phyloP scores from a whole-genome alignment of 208 protist genomes.

The Angomonas desouzai region DNA sequence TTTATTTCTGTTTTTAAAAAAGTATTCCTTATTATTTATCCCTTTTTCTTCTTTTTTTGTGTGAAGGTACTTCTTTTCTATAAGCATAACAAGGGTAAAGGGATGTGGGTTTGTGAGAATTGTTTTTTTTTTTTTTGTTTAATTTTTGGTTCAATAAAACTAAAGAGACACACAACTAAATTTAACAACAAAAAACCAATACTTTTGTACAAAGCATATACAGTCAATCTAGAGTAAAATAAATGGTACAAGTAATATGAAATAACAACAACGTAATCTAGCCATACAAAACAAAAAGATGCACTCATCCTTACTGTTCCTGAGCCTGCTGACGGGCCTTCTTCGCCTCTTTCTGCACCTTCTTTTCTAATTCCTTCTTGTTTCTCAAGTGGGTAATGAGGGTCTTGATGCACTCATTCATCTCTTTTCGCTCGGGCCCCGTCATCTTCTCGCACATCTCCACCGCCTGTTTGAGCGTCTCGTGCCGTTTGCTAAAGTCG shows the following conservation, averaged over 20 bases:
- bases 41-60: background rate
- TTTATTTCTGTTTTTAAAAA: background rate
- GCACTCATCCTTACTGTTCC: no score
- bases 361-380: slow-evolving; percentile 64
- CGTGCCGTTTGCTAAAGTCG: slow-evolving; percentile 61
- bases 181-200: no score
- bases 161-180: no score
- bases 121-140: background rate
- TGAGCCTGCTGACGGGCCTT: slow-evolving; percentile 7
- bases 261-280: background rate
- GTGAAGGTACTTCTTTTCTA: background rate
- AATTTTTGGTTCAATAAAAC: background rate
- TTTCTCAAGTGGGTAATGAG: slow-evolving; percentile 54
- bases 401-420: slow-evolving; percentile 46
- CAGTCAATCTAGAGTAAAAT: background rate
- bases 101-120: background rate
- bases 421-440: slow-evolving; percentile 41
- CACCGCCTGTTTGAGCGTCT: slow-evolving; percentile 37
- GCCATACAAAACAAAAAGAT: background rate
- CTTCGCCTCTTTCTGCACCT: slow-evolving; percentile 31
- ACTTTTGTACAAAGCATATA: no score
- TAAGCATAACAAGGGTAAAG: no score
- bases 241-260: background rate
- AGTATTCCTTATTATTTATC: background rate
- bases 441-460: slow-evolving; percentile 38